These are phyloP conservation scores for Euphorbia corollata DNA, from an alignment of 441 rosid genomes.

Conservation along the genomic window DNA sequence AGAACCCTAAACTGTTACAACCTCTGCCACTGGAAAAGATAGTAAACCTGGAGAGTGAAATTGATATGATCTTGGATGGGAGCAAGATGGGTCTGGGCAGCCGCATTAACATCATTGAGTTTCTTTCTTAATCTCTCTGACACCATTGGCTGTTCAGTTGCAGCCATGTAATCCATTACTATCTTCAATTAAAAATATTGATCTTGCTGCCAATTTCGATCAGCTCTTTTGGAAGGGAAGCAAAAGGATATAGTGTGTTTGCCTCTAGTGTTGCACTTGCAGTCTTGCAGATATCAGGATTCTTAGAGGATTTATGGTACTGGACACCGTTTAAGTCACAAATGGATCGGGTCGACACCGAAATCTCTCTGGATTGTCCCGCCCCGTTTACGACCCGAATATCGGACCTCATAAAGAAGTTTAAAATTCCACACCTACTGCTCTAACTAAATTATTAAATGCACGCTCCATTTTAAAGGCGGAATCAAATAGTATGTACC, in stretches of 20 bases:
- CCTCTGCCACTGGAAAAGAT: not conserved
- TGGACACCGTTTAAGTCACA: too few species aligned
- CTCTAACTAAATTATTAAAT: not conserved
- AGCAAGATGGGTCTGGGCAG: conserved; percentile 62
- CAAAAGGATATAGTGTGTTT: too few species aligned
- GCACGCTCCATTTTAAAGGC: not conserved
- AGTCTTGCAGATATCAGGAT: not conserved
- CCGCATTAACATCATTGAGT: conserved; percentile 52
- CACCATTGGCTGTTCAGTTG: conserved; percentile 54
- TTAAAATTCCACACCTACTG: not conserved
- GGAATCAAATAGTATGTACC: not conserved
- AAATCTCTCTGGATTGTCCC: too few species aligned
- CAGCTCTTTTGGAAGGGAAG: not conserved
- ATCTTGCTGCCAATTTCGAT: too few species aligned
- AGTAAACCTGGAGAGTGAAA: conserved; percentile 74
- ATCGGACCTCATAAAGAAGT: not conserved
- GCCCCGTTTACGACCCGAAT: too few species aligned
- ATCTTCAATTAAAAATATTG: not conserved
- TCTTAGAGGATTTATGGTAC: not conserved
- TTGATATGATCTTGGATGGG: conserved; percentile 72
- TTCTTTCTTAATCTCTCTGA: conserved; percentile 63
- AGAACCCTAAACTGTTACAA: not conserved
- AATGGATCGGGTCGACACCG: too few species aligned
- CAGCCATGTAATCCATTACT: conserved; percentile 50
- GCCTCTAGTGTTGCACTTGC: too few species aligned